A percentile compares a stretch with the other conserved stretches of the same genome.
phyloP scores from a whole-genome alignment of 2,329 filamentous ascomycete genomes.

The Trichocomaceae sp. region DNA sequence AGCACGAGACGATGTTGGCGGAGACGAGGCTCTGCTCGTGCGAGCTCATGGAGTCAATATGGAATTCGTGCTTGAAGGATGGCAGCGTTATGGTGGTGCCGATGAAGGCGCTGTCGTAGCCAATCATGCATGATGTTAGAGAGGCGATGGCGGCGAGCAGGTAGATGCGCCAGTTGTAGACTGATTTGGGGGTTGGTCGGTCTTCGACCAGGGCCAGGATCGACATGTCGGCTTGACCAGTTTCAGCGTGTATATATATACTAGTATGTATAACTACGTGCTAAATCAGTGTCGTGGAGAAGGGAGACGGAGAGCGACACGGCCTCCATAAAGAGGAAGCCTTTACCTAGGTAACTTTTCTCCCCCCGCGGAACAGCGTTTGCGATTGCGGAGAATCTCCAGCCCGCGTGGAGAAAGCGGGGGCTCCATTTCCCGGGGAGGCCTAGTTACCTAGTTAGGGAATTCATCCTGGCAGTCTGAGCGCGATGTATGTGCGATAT shows the following conservation, averaged over 20 bases:
- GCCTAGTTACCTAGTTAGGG: no score
- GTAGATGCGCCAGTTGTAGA: conserved; percentile 7
- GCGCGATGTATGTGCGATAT: no score
- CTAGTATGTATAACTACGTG: no score
- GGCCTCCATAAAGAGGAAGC: not conserved
- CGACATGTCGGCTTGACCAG: not conserved
- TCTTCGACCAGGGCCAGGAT: not conserved
- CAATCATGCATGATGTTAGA: conserved; percentile 9
- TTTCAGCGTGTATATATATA: not conserved
- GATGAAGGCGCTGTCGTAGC: conserved; percentile 12
- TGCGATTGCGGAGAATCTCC: not conserved
- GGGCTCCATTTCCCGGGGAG: no score
- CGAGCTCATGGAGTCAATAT: not conserved
- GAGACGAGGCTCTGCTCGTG: conserved; percentile 3
- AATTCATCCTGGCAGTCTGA: no score
- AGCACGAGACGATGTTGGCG: conserved; percentile 54
- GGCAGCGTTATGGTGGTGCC: conserved; percentile 2
- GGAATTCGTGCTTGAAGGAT: conserved; percentile 3
- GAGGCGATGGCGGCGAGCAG: conserved; percentile 18
- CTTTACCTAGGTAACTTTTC: no score
- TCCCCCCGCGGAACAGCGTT: not conserved
- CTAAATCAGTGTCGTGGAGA: no score
- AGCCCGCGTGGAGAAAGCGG: not conserved
- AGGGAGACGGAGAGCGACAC: no score
- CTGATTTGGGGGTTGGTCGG: not conserved